Conservation (phyloP, 441 rosid genomes). For the Kokia cookei region DNA sequence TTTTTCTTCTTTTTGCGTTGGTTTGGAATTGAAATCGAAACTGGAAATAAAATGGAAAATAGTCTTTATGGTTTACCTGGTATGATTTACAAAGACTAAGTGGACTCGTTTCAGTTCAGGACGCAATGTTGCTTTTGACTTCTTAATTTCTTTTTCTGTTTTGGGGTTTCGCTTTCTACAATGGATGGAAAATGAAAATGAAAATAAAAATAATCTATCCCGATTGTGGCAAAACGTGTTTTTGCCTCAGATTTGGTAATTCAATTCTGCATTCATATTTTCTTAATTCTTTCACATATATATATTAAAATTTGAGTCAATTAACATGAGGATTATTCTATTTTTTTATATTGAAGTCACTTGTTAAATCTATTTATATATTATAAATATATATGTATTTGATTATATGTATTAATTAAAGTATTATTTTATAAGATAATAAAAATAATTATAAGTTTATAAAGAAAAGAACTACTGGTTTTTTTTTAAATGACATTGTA, state of each 20-base stretch:
- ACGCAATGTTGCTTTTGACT: background rate
- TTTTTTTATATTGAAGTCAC: too few relatives aligned
- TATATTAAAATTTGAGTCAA: too few relatives aligned
- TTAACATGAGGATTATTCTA: too few relatives aligned
- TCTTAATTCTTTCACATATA: too few relatives aligned
- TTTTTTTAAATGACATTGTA: too few relatives aligned
- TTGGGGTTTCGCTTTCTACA: background rate
- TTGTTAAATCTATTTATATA: too few relatives aligned
- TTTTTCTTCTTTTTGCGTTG: conserved; percentile 1
- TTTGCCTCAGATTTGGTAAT: background rate
- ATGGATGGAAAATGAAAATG: background rate
- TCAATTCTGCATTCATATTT: too few relatives aligned
- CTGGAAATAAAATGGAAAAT: background rate
- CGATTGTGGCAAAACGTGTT: background rate
- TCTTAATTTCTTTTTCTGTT: background rate
- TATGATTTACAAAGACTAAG: background rate
- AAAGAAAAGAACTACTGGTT: too few relatives aligned
- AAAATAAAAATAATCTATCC: background rate
- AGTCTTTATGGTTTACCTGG: background rate
- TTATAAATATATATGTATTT: too few relatives aligned
- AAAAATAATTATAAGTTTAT: too few relatives aligned
- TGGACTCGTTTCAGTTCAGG: background rate
- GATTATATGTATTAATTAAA: too few relatives aligned
- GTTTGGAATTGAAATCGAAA: conserved; percentile 1
- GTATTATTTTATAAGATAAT: too few relatives aligned